Evolutionary conservation across 805 yeast genomes (phyloP).

Genomic region (Teunomyces tritomae): DNA sequence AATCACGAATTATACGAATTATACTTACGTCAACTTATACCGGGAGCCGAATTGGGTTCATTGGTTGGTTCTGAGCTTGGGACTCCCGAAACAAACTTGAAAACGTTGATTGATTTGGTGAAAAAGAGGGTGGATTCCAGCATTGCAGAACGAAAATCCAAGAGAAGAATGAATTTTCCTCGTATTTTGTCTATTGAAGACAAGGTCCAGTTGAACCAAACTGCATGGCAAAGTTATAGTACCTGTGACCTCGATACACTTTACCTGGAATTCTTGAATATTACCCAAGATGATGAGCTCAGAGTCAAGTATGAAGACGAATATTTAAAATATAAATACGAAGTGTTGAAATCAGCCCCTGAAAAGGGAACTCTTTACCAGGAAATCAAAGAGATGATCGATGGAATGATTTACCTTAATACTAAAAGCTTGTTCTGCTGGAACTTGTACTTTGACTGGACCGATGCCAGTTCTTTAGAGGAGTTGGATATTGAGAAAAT

Average conservation of each 20-base stretch:
- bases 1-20: conserved; percentile 38
- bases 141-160: conserved; percentile 40
- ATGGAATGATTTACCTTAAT: conserved; percentile 70
- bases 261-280: conserved; percentile 55
- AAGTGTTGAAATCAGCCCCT: conserved; percentile 54
- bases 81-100: conserved; percentile 44
- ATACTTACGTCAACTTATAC: conserved; percentile 51
- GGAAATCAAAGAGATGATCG: conserved; percentile 54
- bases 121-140: conserved; percentile 39
- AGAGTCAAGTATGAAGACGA: conserved; percentile 62
- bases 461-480: conserved; percentile 51
- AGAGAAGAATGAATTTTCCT: conserved; percentile 50
- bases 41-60: conserved; percentile 56
- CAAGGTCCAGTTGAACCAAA: conserved; percentile 33
- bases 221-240: conserved; percentile 47
- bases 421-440: conserved; percentile 65
- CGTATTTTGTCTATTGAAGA: conserved; percentile 42
- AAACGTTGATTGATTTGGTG: conserved; percentile 41
- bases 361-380: conserved; percentile 36
- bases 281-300: conserved; percentile 54
- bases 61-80: conserved; percentile 46
- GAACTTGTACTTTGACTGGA: conserved; percentile 72
- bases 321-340: conserved; percentile 55
- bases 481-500: conserved; percentile 48
- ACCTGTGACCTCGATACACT: conserved; percentile 52